These are phyloP conservation scores for Aspergillus sp. DNA, from an alignment of 2,329 filamentous ascomycete species.

Conservation along the genomic window DNA sequence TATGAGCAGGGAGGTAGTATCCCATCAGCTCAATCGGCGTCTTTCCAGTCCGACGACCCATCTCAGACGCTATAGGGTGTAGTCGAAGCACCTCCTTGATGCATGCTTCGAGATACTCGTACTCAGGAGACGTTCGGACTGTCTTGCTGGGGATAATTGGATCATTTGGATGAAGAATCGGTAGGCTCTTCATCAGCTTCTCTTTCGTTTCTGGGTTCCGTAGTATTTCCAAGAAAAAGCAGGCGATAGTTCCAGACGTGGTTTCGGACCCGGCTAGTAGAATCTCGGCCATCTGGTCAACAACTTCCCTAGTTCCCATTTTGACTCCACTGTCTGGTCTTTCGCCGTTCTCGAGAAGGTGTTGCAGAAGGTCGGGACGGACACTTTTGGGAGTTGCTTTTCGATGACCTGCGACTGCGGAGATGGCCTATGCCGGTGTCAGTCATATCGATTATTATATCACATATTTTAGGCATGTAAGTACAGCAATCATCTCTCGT, in stretches of 20 bases:
- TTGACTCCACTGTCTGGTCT: not conserved
- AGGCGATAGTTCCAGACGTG: constrained; percentile 5
- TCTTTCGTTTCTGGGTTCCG: not conserved
- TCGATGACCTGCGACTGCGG: not conserved
- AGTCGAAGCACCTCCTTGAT: constrained; percentile 7
- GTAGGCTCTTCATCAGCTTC: not conserved
- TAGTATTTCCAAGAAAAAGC: not conserved
- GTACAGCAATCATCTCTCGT: constrained; percentile 4
- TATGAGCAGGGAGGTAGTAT: too few species aligned
- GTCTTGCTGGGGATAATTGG: constrained; percentile 3
- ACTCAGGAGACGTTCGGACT: not conserved
- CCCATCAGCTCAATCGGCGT: not conserved
- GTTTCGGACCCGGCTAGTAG: constrained; percentile 6
- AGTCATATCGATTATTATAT: too few species aligned
- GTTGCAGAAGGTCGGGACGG: constrained; percentile 1
- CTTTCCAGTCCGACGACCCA: constrained; percentile 5
- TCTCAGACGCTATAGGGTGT: constrained; percentile 9
- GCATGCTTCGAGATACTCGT: constrained; percentile 7
- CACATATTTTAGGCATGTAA: too few species aligned
- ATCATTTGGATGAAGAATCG: not conserved
- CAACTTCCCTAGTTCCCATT: not conserved
- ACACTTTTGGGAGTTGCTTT: not conserved
- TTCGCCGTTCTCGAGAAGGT: constrained; percentile 1
- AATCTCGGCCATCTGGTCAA: constrained; percentile 6
- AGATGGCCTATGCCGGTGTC: not conserved